These are phyloP conservation scores for Diddensiella santjacobensis DNA, from an alignment of 805 yeast species.

Conservation along the genomic window DNA sequence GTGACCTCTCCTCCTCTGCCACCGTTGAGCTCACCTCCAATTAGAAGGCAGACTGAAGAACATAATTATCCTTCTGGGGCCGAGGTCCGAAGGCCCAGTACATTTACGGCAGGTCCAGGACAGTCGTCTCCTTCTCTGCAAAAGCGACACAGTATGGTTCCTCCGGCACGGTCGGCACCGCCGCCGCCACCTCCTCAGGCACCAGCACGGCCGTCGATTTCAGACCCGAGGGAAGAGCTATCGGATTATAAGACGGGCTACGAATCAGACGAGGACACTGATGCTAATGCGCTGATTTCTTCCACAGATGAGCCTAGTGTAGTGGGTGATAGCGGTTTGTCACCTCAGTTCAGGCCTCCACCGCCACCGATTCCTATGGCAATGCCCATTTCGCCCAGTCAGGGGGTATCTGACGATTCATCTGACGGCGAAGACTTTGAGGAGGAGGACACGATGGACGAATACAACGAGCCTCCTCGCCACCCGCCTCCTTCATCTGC, in stretches of 20 bases:
- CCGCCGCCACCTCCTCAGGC: constrained; percentile 17
- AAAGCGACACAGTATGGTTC: constrained; percentile 2
- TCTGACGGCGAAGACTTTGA: constrained; percentile 4
- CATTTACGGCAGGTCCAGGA: neutral
- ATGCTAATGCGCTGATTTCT: constrained; percentile 23
- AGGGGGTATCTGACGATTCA: constrained; percentile 17
- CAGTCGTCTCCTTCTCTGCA: neutral
- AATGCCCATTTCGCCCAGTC: constrained; percentile 22
- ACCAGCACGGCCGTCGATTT: constrained; percentile 2
- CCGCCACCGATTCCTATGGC: constrained; percentile 25
- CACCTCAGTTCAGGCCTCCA: constrained; percentile 20
- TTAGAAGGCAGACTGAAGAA: neutral
- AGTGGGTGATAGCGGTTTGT: constrained; percentile 8
- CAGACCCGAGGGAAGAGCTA: constrained; percentile 39
- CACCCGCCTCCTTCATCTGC: neutral
- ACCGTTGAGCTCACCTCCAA: constrained; percentile 10
- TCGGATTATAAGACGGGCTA: constrained; percentile 51
- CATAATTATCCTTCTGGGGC: neutral
- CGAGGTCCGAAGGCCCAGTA: neutral
- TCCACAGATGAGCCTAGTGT: constrained; percentile 20
- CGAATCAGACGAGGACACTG: constrained; percentile 63
- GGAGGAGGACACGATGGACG: constrained; percentile 9
- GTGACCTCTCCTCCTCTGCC: constrained; percentile 10
- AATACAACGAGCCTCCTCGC: neutral
- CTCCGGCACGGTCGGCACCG: constrained; percentile 14